Evolutionary conservation across 768 basidiomycete species (phyloP).

Genomic region (Suillus tomentosus): DNA sequence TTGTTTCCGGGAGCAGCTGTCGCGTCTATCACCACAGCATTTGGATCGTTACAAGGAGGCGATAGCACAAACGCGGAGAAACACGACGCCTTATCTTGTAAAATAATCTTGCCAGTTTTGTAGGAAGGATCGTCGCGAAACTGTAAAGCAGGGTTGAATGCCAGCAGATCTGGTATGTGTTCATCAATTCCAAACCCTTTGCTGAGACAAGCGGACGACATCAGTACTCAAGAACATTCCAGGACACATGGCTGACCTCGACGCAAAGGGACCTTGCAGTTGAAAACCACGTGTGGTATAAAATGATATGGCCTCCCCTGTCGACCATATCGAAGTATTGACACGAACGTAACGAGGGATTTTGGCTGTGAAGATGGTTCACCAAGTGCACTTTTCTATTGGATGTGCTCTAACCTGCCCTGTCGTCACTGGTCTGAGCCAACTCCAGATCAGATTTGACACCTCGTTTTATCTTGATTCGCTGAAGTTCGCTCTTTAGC

Average conservation of each 20-base stretch:
- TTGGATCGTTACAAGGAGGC: constrained; percentile 53
- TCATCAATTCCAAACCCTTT: constrained; percentile 70
- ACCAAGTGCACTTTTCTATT: background rate
- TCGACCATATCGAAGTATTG: constrained; percentile 70
- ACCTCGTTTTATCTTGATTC: constrained; percentile 76
- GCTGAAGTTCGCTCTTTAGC: constrained; percentile 82
- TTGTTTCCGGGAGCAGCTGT: constrained; percentile 99
- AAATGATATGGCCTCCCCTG: constrained; percentile 60
- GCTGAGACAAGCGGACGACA: constrained; percentile 34
- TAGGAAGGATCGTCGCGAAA: constrained; percentile 78
- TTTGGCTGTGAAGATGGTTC: constrained; percentile 41
- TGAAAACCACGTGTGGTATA: constrained; percentile 60
- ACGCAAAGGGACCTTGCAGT: constrained; percentile 51
- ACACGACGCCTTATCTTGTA: constrained; percentile 98
- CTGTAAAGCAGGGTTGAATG: constrained; percentile 66
- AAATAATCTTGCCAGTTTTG: constrained; percentile 76
- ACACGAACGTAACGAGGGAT: constrained; percentile 88
- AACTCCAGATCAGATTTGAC: constrained; percentile 65
- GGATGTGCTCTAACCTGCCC: constrained; percentile 53
- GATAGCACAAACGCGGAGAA: constrained; percentile 90
- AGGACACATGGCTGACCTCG: constrained; percentile 42
- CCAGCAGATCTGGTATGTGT: constrained; percentile 81
- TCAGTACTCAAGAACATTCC: background rate
- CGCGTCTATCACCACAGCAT: constrained; percentile 79
- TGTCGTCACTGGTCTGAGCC: constrained; percentile 58